Percentiles rank a stretch among this genome's conserved stretches.
phyloP scores from a whole-genome alignment of 2,329 filamentous ascomycete species.

The Colletotrichum shisoi region DNA sequence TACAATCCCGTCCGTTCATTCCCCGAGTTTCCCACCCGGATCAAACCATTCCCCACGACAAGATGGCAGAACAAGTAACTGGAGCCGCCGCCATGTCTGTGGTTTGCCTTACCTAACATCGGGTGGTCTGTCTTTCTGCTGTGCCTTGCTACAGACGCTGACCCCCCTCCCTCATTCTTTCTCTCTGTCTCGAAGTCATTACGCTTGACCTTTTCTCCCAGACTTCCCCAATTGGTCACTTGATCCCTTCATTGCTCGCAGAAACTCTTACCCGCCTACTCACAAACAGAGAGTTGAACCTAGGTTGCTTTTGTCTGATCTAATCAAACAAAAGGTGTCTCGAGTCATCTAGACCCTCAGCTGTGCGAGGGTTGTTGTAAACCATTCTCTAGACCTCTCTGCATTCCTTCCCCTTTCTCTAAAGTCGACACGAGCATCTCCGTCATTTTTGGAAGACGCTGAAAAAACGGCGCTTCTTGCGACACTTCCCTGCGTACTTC shows the following conservation, averaged over 20 bases:
- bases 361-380: not conserved
- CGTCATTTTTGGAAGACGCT: not conserved
- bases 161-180: not conserved
- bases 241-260: constrained; percentile 20
- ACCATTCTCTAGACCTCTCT: not conserved
- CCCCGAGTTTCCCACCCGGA: not conserved
- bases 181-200: not conserved
- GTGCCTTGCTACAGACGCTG: not conserved
- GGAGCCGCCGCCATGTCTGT: not conserved
- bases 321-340: too few species aligned
- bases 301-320: not conserved
- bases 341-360: not conserved
- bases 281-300: not conserved
- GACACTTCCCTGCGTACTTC: not conserved
- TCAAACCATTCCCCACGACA: constrained; percentile 22
- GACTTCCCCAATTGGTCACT: constrained; percentile 27
- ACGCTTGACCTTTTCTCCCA: not conserved
- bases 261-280: constrained; percentile 18
- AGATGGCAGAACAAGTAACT: not conserved
- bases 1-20: not conserved
- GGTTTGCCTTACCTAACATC: not conserved
- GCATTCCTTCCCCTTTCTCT: too few species aligned
- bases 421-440: not conserved
- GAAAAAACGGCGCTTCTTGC: not conserved
- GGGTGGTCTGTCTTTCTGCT: not conserved